Percentiles rank a stretch among this genome's conserved stretches.
These are phyloP conservation scores for Polygonum aviculare DNA, from an alignment of 148 eudicot species.

Conservation along the genomic window DNA sequence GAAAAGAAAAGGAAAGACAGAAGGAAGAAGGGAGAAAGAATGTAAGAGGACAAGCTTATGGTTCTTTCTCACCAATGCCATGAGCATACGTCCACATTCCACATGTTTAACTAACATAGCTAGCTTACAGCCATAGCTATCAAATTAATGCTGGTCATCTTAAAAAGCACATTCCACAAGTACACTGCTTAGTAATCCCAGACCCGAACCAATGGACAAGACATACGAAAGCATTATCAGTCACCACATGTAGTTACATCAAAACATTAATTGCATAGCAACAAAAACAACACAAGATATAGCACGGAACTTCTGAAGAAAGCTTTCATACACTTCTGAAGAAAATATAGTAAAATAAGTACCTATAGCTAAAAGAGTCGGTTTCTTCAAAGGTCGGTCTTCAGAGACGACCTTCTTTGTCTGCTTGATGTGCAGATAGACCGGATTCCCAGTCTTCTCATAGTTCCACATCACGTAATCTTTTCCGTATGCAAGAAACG, in stretches of 20 bases:
- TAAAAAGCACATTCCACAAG: too few species aligned
- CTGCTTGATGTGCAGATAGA: slow-evolving; percentile 84
- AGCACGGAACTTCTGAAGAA: background rate
- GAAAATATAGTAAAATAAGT: slow-evolving; percentile 14
- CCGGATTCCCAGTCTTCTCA: slow-evolving; percentile 77
- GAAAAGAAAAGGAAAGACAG: too few species aligned
- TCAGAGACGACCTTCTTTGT: slow-evolving; percentile 69
- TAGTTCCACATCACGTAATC: slow-evolving; percentile 85
- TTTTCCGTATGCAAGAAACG: slow-evolving; percentile 89
- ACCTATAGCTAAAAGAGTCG: slow-evolving; percentile 94
- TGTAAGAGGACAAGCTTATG: too few species aligned
- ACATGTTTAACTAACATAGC: too few species aligned
- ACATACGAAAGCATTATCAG: background rate
- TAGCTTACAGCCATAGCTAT: too few species aligned
- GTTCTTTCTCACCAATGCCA: too few species aligned
- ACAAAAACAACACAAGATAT: background rate
- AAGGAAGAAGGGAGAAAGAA: too few species aligned
- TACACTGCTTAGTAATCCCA: too few species aligned
- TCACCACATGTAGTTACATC: background rate
- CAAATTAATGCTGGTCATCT: too few species aligned
- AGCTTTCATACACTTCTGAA: background rate
- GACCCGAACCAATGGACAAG: background rate
- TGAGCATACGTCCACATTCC: too few species aligned
- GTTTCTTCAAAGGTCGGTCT: slow-evolving; percentile 91
- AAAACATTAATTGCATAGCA: background rate